Percentiles rank a stretch among this genome's conserved stretches.
phyloP scores from a whole-genome alignment of 768 basidiomycete genomes.

The Dacryopinax primogenitus region DNA sequence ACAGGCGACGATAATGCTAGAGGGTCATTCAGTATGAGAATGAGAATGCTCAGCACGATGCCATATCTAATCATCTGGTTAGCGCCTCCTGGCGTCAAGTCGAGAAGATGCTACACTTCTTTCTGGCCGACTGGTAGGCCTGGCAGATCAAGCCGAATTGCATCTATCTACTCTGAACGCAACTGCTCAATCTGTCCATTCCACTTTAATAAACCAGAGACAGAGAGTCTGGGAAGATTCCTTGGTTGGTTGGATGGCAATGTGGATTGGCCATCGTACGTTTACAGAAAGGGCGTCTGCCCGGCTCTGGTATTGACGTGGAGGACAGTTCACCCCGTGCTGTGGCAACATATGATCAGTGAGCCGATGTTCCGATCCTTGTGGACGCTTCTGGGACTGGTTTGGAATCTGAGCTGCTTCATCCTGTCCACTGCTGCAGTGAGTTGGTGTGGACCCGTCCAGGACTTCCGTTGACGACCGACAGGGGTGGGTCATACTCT shows the following conservation, averaged over 20 bases:
- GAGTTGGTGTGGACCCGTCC: no score
- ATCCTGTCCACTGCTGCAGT: no score
- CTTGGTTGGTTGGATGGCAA: neutral
- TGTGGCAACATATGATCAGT: no score
- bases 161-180: neutral
- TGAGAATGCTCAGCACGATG: neutral
- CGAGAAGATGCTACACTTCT: neutral
- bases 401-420: no score
- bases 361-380: no score
- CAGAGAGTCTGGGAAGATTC: neutral
- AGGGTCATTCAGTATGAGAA: neutral
- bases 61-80: neutral
- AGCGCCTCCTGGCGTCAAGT: neutral
- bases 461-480: no score
- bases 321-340: no score
- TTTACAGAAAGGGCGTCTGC: no score
- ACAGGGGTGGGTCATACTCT: no score
- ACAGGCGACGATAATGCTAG: neutral
- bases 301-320: no score
- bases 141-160: neutral
- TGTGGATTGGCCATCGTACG: neutral
- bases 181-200: neutral
- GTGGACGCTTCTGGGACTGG: no score
- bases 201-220: neutral
- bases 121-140: neutral